These are phyloP conservation scores for Scutellaria minor DNA, from an alignment of 257 asterid genomes.

Conservation along the genomic window DNA sequence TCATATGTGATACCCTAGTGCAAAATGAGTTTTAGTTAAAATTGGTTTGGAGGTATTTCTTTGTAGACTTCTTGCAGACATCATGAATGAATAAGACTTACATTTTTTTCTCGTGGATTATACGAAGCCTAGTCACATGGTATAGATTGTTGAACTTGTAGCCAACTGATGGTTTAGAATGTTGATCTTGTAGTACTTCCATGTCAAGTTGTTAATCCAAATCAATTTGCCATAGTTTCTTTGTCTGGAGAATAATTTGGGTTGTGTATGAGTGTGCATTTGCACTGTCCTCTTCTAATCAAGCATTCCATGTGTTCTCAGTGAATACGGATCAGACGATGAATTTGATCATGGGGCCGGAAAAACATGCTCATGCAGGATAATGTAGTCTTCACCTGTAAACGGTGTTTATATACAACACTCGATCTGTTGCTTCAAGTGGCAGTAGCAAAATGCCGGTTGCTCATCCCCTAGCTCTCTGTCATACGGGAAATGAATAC, in stretches of 20 bases:
- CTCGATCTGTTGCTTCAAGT: conserved; percentile 35
- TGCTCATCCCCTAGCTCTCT: conserved; percentile 21
- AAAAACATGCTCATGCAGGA: conserved; percentile 76
- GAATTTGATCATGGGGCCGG: conserved; percentile 63
- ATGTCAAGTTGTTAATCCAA: background rate
- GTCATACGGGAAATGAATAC: conserved; percentile 7
- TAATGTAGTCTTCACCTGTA: conserved; percentile 62
- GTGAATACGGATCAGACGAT: conserved; percentile 80
- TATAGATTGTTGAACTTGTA: conserved; percentile 8
- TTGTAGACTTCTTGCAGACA: background rate
- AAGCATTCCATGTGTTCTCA: conserved; percentile 45
- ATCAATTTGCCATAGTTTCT: background rate
- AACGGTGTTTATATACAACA: conserved; percentile 10
- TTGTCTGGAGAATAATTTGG: background rate
- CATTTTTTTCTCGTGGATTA: too few species aligned
- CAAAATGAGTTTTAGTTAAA: conserved; percentile 4
- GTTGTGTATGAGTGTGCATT: background rate
- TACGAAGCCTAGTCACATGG: background rate
- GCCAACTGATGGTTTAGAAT: background rate
- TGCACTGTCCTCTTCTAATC: conserved; percentile 35
- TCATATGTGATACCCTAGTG: conserved; percentile 23
- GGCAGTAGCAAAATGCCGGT: conserved; percentile 29
- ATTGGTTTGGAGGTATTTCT: conserved; percentile 22
- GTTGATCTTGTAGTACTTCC: too few species aligned
- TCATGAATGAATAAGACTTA: too few species aligned